Evolutionary conservation across 305 asterid genomes (phyloP), one percentile per base, ranked within the genome.

Genomic region (Fraxinus ornus): DNA sequence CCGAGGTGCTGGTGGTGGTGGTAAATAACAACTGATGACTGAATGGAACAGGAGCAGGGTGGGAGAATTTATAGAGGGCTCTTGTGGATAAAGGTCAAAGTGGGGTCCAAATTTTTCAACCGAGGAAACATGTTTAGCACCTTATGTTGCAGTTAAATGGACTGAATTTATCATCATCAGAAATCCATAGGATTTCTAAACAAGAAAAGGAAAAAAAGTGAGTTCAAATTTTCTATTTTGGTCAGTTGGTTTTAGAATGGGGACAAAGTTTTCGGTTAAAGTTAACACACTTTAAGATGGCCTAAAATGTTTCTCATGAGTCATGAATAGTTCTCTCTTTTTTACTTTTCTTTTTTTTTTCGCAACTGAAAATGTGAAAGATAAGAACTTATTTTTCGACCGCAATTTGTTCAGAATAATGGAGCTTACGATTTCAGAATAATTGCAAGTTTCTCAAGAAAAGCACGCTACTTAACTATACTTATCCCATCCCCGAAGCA

Each of bases 41-140:
- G 66, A 57, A 57, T 57, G 66, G 26, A 57, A n/a, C 66, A 19
- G 66, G 26, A 57, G 82, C 76, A 52, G 66, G 22, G 41, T 78
- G 75, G 83, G 76, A 32, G 89, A 75, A 88, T 89, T 89, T 89
- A 89, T 85, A 70, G 87, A 84, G 86, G 88, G 35, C 24, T 26
- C 30, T 75, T 70, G 80, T 72, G 55, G 35, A 70, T 68, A 78
- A 15, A 83, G 80, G 81, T 75, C 32, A 86, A 57, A 57, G 26
- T n/a, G 26, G 66, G 66, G 26, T 19, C 66, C 66, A 57, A 70
- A 49, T 28, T 71, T 79, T 26, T 44, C 77, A 71, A 68, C 68
- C 10, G 78, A 26, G 10, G 83, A 62, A 66, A 81, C 79, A 77
- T 57, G 88, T 78, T 75, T 83, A 41, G 81, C 80, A 73, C 85